These are phyloP conservation scores for Zoysia pacifica DNA, from an alignment of 176 grass and related monocot genomes.

Conservation along the genomic window DNA sequence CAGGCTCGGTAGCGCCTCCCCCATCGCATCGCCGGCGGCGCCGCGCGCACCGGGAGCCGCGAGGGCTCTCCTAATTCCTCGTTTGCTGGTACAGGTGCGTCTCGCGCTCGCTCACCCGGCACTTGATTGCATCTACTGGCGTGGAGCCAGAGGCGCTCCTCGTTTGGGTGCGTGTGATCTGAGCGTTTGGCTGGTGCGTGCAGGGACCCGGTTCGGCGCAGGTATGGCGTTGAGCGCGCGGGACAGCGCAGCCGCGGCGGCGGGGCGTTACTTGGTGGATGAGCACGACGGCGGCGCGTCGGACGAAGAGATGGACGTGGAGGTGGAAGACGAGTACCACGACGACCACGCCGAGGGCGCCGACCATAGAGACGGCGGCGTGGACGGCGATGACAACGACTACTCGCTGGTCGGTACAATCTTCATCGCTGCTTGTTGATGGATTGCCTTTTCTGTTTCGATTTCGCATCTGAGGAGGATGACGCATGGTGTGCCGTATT, in stretches of 20 bases:
- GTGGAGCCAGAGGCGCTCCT: neutral
- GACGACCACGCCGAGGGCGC: neutral
- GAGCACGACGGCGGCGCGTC: slow-evolving; percentile 24
- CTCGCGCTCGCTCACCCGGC: neutral
- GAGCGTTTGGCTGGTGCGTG: slow-evolving; percentile 17
- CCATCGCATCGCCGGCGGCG: neutral
- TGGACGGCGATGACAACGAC: slow-evolving; percentile 43
- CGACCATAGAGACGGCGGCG: slow-evolving; percentile 17
- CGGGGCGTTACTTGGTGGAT: neutral
- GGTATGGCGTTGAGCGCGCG: slow-evolving; percentile 37
- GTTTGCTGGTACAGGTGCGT: neutral
- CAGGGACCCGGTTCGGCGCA: slow-evolving; percentile 8
- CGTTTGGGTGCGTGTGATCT: slow-evolving; percentile 8
- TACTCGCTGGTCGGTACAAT: slow-evolving; percentile 49
- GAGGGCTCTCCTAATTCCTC: neutral
- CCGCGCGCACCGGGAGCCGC: neutral
- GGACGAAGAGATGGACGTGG: slow-evolving; percentile 57
- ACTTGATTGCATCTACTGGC: neutral
- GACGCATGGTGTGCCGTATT: neutral
- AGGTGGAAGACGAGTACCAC: slow-evolving; percentile 26
- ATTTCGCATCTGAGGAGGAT: slow-evolving; percentile 6
- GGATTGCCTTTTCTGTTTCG: neutral
- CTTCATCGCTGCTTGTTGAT: neutral
- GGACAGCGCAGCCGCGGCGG: slow-evolving; percentile 19
- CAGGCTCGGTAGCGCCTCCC: neutral